These are phyloP conservation scores for Pseudocercospora eumusae DNA, from an alignment of 2,329 filamentous ascomycete species.

Conservation along the genomic window DNA sequence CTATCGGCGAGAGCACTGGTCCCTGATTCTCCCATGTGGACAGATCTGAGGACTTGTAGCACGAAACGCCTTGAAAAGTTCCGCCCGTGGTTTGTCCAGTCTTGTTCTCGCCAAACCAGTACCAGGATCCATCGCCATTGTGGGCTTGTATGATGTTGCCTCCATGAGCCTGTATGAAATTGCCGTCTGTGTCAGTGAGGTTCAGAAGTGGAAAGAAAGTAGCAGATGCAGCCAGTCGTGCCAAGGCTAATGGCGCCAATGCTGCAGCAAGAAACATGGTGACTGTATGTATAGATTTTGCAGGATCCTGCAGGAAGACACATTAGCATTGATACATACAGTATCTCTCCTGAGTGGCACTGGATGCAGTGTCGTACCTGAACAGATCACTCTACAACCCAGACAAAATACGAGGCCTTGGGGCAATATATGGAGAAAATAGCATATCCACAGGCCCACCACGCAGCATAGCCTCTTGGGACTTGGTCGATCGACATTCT, in stretches of 20 bases:
- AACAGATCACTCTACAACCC: constrained; percentile 10
- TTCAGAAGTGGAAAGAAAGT: constrained; percentile 35
- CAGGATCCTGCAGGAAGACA: not conserved
- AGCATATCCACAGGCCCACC: not conserved
- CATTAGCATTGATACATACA: not conserved
- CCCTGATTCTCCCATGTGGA: constrained; percentile 65
- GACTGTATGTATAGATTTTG: not conserved
- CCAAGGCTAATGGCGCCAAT: constrained; percentile 11
- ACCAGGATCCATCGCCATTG: constrained; percentile 56
- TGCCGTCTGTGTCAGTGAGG: constrained; percentile 42
- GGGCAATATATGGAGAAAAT: not conserved
- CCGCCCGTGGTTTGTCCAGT: constrained; percentile 53
- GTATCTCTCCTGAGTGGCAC: not conserved
- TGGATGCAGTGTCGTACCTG: not conserved
- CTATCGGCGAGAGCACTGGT: constrained; percentile 57
- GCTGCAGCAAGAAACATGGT: constrained; percentile 9
- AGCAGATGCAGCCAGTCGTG: constrained; percentile 16
- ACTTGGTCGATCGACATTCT: constrained; percentile 3
- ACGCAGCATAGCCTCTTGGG: not conserved
- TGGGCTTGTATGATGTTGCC: constrained; percentile 61
- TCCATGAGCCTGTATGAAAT: constrained; percentile 67
- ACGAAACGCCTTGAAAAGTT: constrained; percentile 65
- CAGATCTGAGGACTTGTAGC: constrained; percentile 64
- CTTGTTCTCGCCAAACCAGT: constrained; percentile 71
- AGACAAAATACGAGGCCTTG: constrained; percentile 11